Base-by-base conservation (phyloP, 768 basidiomycete species). In the Mrakia blollopis region DNA sequence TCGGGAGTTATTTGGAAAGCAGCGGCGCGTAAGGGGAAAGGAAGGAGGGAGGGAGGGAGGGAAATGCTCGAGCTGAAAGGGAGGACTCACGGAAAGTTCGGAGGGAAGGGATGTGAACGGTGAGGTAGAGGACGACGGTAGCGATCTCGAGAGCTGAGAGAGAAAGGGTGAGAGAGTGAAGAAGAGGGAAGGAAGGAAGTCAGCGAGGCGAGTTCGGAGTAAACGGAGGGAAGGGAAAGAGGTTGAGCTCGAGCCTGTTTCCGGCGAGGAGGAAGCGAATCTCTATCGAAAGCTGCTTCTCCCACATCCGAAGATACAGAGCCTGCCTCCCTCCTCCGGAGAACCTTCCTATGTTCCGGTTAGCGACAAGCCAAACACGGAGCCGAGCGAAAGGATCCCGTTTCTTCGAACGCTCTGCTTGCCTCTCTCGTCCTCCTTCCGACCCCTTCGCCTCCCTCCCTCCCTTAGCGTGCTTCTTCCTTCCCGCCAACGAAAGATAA, bases 61-160 rank as follows among this genome's bases (percentile, higher is more conserved):
- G 13, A 13, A 4, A n/a, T n/a, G n/a, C n/a, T n/a, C n/a, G n/a
- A n/a, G n/a, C n/a, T n/a, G 50, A 37, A 23, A 32, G 65, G 39
- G 7, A 32, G 61, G 41, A 77, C 76, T 3, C 67, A 84, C 83
- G 91, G 75, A 94, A 88, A 23, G 92, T 92, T 63, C 90, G 89
- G 75, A 95, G 86, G 32, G 88, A 86, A 28, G 91, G 92, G 73
- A 97, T 86, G 32, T 90, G 90, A 44, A 98, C 93, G 2, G 91
- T 88, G 71, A 93, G 81, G 86, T 97, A 98, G 37, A 96, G 87
- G 30, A 91, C 87, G 52, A 94, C 85, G 37, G 86, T 88, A 78
- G 92, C 92, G 25, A 94, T 83, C 83, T 91, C 93, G 72, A 88
- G 88, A 37, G 86, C 93, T 94, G 83, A 8, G 74, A 37, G 47